Evolutionary conservation across 1,284 basidiomycete genomes (phyloP).

Genomic region (Ustanciosporium gigantosporum): DNA sequence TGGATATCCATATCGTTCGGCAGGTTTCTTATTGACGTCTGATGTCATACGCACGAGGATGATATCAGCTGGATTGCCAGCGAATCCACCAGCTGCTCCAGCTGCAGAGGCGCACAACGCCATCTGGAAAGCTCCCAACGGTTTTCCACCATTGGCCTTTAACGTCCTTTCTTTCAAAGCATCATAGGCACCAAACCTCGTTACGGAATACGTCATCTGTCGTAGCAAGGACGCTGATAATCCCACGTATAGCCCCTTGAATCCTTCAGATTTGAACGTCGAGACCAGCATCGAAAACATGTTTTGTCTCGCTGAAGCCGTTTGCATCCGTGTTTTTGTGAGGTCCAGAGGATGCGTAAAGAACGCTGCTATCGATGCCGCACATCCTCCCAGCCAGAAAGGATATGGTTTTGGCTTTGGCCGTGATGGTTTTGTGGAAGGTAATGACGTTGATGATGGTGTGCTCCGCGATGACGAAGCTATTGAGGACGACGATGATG

Average conservation of each 20-base stretch:
- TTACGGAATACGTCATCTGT: conserved; percentile 59
- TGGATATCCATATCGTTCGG: conserved; percentile 55
- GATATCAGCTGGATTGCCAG: conserved; percentile 65
- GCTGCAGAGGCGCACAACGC: conserved; percentile 47
- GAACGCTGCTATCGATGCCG: conserved; percentile 55
- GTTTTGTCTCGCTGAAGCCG: conserved; percentile 42
- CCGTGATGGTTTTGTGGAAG: too few relatives aligned
- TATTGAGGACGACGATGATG: not conserved
- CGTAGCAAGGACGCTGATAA: conserved; percentile 50
- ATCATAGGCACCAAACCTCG: conserved; percentile 57
- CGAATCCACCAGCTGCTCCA: conserved; percentile 53
- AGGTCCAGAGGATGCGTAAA: conserved; percentile 62
- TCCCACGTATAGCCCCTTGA: conserved; percentile 54
- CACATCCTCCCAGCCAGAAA: conserved; percentile 56
- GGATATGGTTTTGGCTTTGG: conserved; percentile 38
- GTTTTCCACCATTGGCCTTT: conserved; percentile 9
- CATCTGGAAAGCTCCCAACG: conserved; percentile 40
- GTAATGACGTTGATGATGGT: too few relatives aligned
- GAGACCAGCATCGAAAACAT: conserved; percentile 39
- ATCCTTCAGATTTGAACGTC: conserved; percentile 43
- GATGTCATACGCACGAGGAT: conserved; percentile 63
- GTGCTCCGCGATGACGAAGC: too few relatives aligned
- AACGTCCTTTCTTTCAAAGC: conserved; percentile 41
- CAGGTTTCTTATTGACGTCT: conserved; percentile 58
- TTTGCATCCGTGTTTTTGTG: conserved; percentile 61